These are phyloP conservation scores for Lasiosphaeria miniovina DNA, from an alignment of 495 filamentous ascomycete genomes.

Conservation along the genomic window DNA sequence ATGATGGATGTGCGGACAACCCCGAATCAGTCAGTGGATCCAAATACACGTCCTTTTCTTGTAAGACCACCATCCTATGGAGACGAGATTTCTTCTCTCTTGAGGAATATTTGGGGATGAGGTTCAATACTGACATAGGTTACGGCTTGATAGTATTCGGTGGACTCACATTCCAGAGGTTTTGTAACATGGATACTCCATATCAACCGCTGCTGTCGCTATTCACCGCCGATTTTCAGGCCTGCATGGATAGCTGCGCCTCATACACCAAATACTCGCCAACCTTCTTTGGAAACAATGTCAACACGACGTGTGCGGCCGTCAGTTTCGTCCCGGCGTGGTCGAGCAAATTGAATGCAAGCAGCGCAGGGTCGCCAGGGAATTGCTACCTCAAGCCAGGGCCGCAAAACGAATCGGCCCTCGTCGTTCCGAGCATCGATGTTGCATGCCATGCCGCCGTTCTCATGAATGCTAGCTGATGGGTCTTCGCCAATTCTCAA, in stretches of 20 bases:
- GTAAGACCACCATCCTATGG: constrained; percentile 11
- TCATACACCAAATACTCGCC: constrained; percentile 37
- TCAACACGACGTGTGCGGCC: constrained; percentile 36
- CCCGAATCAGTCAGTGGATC: constrained; percentile 28
- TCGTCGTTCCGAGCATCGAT: constrained; percentile 30
- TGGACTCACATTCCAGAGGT: constrained; percentile 33
- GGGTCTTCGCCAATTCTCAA: background rate
- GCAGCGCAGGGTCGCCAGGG: constrained; percentile 31
- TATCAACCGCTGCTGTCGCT: constrained; percentile 30
- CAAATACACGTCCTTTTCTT: constrained; percentile 25
- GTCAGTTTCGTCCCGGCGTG: constrained; percentile 45
- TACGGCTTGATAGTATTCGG: constrained; percentile 28
- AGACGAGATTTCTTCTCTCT: background rate
- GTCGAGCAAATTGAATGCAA: constrained; percentile 35
- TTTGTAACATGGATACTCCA: constrained; percentile 39
- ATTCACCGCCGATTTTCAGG: constrained; percentile 40
- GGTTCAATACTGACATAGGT: background rate
- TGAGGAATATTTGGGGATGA: background rate
- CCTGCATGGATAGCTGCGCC: constrained; percentile 49
- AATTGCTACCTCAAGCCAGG: constrained; percentile 48
- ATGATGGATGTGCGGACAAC: constrained; percentile 37
- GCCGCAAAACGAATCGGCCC: constrained; percentile 30
- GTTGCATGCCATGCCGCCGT: constrained; percentile 27
- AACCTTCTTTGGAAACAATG: constrained; percentile 20
- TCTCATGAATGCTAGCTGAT: constrained; percentile 1